Conservation (phyloP, 495 filamentous ascomycete species). For the Penicillium tannophilum region DNA sequence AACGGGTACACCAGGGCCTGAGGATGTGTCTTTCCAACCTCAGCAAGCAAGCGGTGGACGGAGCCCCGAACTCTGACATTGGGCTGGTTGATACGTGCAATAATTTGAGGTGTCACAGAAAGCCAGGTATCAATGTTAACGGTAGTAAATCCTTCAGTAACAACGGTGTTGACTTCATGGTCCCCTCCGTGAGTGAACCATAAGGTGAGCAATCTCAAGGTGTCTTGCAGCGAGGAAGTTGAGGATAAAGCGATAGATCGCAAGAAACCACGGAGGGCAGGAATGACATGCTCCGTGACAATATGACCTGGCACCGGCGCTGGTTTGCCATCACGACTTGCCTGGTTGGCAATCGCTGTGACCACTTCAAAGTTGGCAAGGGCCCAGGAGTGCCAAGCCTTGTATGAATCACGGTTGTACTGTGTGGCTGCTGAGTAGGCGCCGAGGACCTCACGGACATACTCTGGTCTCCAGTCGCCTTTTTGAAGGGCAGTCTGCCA, state of each 20-base stretch:
- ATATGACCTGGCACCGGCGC: constrained; percentile 60
- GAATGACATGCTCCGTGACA: constrained; percentile 85
- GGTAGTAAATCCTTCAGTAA: constrained; percentile 85
- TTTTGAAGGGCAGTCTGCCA: constrained; percentile 84
- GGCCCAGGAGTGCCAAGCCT: constrained; percentile 99
- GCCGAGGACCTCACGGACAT: constrained; percentile 66
- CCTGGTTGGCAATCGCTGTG: constrained; percentile 67
- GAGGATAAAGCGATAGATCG: constrained; percentile 90
- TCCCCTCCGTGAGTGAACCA: constrained; percentile 95
- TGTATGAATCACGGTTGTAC: constrained; percentile 93
- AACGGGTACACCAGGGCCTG: constrained; percentile 99
- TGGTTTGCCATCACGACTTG: constrained; percentile 54
- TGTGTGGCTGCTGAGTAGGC: constrained; percentile 89
- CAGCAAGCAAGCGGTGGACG: constrained; percentile 86
- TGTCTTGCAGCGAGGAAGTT: constrained; percentile 93
- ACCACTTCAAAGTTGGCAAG: constrained; percentile 98
- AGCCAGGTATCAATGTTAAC: constrained; percentile 98
- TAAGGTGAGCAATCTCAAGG: constrained; percentile 84
- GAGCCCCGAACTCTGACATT: constrained; percentile 81
- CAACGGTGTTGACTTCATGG: constrained; percentile 79
- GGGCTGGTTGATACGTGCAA: constrained; percentile 95
- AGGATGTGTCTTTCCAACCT: constrained; percentile 91
- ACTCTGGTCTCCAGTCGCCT: constrained; percentile 82
- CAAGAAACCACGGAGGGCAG: constrained; percentile 93
- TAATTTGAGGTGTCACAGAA: constrained; percentile 94